phyloP scores from a whole-genome alignment of 768 basidiomycete genomes.

The Boletus fagicola region DNA sequence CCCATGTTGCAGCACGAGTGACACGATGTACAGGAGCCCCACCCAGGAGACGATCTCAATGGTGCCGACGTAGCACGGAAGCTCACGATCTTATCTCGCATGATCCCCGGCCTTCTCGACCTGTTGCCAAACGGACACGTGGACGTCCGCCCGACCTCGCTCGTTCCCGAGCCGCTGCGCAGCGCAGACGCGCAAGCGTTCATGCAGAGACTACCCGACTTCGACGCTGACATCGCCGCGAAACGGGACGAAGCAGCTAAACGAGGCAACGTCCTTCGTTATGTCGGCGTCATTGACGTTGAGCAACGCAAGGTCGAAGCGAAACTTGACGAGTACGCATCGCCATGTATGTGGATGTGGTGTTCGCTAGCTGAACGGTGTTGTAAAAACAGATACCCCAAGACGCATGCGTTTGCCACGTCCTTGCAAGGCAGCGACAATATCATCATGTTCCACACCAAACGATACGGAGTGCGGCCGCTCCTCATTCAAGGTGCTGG shows the following conservation, averaged over 20 bases:
- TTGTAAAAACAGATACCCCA: constrained; percentile 66
- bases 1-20: background rate
- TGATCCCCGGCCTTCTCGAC: constrained; percentile 51
- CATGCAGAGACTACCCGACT: constrained; percentile 72
- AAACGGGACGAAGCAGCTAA: constrained; percentile 74
- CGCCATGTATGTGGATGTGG: background rate
- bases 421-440: constrained; percentile 96
- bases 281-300: constrained; percentile 92
- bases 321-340: constrained; percentile 78
- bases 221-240: constrained; percentile 74
- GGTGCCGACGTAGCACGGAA: constrained; percentile 97
- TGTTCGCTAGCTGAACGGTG: background rate
- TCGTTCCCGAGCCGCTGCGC: constrained; percentile 77
- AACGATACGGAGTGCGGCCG: constrained; percentile 84
- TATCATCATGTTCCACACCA: constrained; percentile 96
- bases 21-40: constrained; percentile 75
- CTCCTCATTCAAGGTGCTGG: constrained; percentile 95
- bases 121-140: constrained; percentile 72
- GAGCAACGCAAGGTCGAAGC: constrained; percentile 67
- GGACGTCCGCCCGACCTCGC: constrained; percentile 78
- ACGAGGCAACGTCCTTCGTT: constrained; percentile 85
- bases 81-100: constrained; percentile 89
- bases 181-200: constrained; percentile 81
- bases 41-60: constrained; percentile 95
- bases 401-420: constrained; percentile 90